phyloP scores from a whole-genome alignment of 2,329 filamentous ascomycete genomes.

The Lizonia empirigonia region DNA sequence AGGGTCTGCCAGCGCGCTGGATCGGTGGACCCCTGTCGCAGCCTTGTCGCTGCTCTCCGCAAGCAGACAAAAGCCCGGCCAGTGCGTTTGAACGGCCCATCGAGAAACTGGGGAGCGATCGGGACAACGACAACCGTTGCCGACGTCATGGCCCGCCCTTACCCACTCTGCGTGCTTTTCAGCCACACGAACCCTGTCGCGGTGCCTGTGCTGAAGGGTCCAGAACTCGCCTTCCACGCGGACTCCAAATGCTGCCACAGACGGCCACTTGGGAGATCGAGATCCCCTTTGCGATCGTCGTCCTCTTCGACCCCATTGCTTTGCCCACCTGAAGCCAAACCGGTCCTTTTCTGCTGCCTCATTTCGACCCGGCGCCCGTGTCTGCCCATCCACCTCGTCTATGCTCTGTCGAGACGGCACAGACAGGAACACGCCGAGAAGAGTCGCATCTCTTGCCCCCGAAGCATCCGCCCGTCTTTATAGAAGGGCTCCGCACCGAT shows the following conservation, averaged over 20 bases:
- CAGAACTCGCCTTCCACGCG: slow-evolving; percentile 19
- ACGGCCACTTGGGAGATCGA: slow-evolving; percentile 19
- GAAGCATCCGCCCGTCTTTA: slow-evolving; percentile 6
- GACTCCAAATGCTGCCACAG: slow-evolving; percentile 22
- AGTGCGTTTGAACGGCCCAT: slow-evolving; percentile 17
- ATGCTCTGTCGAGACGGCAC: slow-evolving; percentile 3
- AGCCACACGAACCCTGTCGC: slow-evolving; percentile 25
- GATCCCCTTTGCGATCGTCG: slow-evolving; percentile 20
- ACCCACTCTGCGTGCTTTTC: slow-evolving; percentile 3
- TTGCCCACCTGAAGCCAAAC: background rate
- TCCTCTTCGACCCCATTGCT: slow-evolving; percentile 8
- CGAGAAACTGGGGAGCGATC: slow-evolving; percentile 26
- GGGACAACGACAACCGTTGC: slow-evolving; percentile 9
- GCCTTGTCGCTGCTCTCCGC: slow-evolving; percentile 17
- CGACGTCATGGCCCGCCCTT: slow-evolving; percentile 22
- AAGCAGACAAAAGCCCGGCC: slow-evolving; percentile 6
- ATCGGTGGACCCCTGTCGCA: slow-evolving; percentile 15
- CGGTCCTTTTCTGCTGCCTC: slow-evolving; percentile 7
- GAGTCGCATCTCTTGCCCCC: slow-evolving; percentile 5
- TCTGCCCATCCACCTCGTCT: slow-evolving; percentile 1
- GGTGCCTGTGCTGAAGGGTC: slow-evolving; percentile 11
- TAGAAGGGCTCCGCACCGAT: background rate
- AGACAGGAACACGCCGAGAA: slow-evolving; percentile 15
- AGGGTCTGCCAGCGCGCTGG: slow-evolving; percentile 29
- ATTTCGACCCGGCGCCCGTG: slow-evolving; percentile 9